Conservation (phyloP, 1,284 basidiomycete genomes). For the Papiliotrema fonsecae region DNA sequence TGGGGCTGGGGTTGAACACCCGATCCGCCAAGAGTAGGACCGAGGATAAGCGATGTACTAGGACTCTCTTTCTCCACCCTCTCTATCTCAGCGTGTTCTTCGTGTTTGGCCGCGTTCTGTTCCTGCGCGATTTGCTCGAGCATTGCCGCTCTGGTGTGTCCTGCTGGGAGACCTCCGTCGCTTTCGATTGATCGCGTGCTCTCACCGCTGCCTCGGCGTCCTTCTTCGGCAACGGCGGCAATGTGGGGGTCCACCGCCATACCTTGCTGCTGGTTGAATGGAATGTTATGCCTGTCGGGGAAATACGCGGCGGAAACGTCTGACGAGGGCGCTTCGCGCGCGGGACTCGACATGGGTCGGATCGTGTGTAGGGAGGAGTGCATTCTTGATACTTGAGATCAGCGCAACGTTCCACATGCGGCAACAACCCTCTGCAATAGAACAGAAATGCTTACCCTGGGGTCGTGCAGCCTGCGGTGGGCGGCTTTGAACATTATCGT, state of each 20-base stretch:
- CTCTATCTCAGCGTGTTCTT: slow-evolving; percentile 48
- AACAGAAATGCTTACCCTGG: background rate
- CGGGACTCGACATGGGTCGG: slow-evolving; percentile 36
- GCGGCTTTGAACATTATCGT: slow-evolving; percentile 14
- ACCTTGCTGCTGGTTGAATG: background rate
- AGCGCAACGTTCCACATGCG: background rate
- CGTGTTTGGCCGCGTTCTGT: slow-evolving; percentile 51
- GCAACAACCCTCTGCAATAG: background rate
- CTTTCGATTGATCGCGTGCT: background rate
- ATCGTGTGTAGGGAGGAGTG: slow-evolving; percentile 43
- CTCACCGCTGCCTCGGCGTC: background rate
- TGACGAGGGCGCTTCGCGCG: slow-evolving; percentile 5
- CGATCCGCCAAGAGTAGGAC: slow-evolving; percentile 2
- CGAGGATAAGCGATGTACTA: slow-evolving; percentile 6
- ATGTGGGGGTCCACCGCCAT: slow-evolving; percentile 5
- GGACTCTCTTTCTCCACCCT: slow-evolving; percentile 9
- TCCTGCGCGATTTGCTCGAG: slow-evolving; percentile 44
- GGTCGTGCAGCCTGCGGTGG: background rate
- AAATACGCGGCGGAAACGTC: slow-evolving; percentile 1
- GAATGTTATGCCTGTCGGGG: no score
- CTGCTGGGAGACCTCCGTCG: slow-evolving; percentile 2
- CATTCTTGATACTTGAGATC: slow-evolving; percentile 21
- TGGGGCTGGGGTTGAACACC: no score
- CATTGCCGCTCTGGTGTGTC: slow-evolving; percentile 10
- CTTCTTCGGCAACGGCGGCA: background rate